Conservation (phyloP, 1,139 yeast genomes). For the Debaryomyces udenii region DNA sequence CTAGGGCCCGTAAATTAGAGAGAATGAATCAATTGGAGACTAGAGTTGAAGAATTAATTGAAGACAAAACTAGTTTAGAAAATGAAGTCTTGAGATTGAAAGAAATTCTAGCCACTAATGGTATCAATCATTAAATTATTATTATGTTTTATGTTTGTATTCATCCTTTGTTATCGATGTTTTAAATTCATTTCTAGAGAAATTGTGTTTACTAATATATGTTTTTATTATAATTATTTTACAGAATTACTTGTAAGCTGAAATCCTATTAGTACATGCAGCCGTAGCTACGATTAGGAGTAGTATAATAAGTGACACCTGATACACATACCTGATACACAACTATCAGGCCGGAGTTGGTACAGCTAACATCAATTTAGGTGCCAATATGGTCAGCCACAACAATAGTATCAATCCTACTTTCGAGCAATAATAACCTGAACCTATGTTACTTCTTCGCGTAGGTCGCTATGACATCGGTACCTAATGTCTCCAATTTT, state of each 20-base stretch:
- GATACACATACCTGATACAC: too few species aligned
- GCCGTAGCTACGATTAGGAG: too few species aligned
- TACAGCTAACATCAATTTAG: too few species aligned
- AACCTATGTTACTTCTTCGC: slow-evolving; percentile 44
- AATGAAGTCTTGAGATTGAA: slow-evolving; percentile 61
- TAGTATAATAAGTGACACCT: too few species aligned
- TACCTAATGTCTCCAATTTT: slow-evolving; percentile 25
- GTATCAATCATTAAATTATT: slow-evolving; percentile 23
- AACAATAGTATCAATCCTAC: too few species aligned
- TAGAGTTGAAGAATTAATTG: slow-evolving; percentile 65
- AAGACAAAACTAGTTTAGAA: slow-evolving; percentile 57
- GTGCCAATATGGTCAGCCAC: too few species aligned
- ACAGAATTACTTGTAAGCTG: neutral
- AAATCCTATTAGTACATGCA: too few species aligned
- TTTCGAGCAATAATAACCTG: too few species aligned
- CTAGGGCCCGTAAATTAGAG: slow-evolving; percentile 90
- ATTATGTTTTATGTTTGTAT: slow-evolving; percentile 8
- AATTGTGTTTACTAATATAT: neutral
- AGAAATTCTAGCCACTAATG: slow-evolving; percentile 40
- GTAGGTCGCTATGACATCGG: slow-evolving; percentile 30
- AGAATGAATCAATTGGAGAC: slow-evolving; percentile 83
- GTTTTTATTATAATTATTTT: slow-evolving; percentile 5
- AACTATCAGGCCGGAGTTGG: too few species aligned
- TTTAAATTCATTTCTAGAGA: slow-evolving; percentile 3
- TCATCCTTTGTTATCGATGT: slow-evolving; percentile 2